These are phyloP conservation scores for Trametes meyenii DNA, from an alignment of 768 basidiomycete species.

Conservation along the genomic window DNA sequence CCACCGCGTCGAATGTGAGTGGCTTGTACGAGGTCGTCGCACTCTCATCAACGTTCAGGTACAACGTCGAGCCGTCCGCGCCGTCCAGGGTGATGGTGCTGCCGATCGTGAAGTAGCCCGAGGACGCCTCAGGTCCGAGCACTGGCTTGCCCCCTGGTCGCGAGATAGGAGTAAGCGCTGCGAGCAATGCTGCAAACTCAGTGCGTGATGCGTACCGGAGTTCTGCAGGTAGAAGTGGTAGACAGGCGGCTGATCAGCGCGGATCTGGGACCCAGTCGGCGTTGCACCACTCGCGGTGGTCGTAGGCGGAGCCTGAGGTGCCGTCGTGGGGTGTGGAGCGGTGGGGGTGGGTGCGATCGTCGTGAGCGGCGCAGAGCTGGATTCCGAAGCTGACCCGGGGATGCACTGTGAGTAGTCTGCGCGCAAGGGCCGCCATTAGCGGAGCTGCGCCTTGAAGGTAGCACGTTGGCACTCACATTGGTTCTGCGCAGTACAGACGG, in stretches of 20 bases:
- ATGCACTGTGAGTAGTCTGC: slow-evolving; percentile 59
- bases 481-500: slow-evolving; percentile 28
- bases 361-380: slow-evolving; percentile 23
- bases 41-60: slow-evolving; percentile 49
- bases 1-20: slow-evolving; percentile 47
- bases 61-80: slow-evolving; percentile 45
- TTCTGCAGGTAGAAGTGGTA: slow-evolving; percentile 61
- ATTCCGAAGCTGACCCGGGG: slow-evolving; percentile 36
- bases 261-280: slow-evolving; percentile 49
- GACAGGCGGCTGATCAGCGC: slow-evolving; percentile 53
- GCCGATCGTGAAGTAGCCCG: slow-evolving; percentile 53
- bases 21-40: slow-evolving; percentile 52
- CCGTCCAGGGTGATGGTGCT: slow-evolving; percentile 49
- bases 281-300: slow-evolving; percentile 30
- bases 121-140: slow-evolving; percentile 54
- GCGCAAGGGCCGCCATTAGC: slow-evolving; percentile 6
- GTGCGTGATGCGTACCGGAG: slow-evolving; percentile 36
- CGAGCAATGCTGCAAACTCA: neutral
- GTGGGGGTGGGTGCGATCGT: slow-evolving; percentile 30
- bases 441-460: slow-evolving; percentile 2
- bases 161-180: slow-evolving; percentile 7
- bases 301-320: slow-evolving; percentile 36
- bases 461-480: slow-evolving; percentile 23
- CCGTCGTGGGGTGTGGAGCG: slow-evolving; percentile 35
- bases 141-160: slow-evolving; percentile 47